These are phyloP conservation scores for Lyophyllum semitale DNA, from an alignment of 768 basidiomycete genomes.

Conservation along the genomic window DNA sequence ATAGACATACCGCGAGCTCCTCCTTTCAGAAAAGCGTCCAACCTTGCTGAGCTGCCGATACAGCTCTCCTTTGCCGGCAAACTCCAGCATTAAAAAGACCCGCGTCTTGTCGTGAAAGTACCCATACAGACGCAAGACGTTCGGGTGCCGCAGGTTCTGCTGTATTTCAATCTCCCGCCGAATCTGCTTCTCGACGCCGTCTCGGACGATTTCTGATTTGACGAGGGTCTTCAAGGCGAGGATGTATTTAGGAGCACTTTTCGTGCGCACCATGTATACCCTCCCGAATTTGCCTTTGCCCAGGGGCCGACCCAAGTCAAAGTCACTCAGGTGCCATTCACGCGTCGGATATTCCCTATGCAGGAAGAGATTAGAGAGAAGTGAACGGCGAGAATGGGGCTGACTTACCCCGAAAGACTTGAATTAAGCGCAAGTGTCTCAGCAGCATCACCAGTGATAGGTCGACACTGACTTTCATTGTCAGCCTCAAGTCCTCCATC, in stretches of 20 bases:
- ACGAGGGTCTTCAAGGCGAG: conserved; percentile 95
- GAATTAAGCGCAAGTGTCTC: conserved; percentile 84
- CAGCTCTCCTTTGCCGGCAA: conserved; percentile 94
- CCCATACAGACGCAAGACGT: conserved; percentile 91
- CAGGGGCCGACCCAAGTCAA: conserved; percentile 93
- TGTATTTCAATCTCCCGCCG: conserved; percentile 98
- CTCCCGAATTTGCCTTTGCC: conserved; percentile 99
- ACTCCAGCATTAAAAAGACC: conserved; percentile 97
- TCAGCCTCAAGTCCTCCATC: conserved; percentile 93
- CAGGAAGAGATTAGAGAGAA: background rate
- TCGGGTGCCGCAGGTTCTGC: conserved; percentile 92
- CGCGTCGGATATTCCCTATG: conserved; percentile 69
- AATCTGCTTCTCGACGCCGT: conserved; percentile 93
- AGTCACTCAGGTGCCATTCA: conserved; percentile 82
- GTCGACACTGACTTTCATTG: conserved; percentile 71
- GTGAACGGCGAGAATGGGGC: background rate
- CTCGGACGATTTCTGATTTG: conserved; percentile 92
- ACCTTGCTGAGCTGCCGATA: conserved; percentile 92
- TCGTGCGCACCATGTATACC: conserved; percentile 98
- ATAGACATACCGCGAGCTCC: conserved; percentile 87
- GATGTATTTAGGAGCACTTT: conserved; percentile 83
- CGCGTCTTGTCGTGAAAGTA: conserved; percentile 98
- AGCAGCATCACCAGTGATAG: conserved; percentile 76
- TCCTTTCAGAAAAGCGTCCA: conserved; percentile 84
- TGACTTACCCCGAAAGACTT: conserved; percentile 57